phyloP scores from a whole-genome alignment of 139 green algal species.

The Chlorella sorokiniana region DNA sequence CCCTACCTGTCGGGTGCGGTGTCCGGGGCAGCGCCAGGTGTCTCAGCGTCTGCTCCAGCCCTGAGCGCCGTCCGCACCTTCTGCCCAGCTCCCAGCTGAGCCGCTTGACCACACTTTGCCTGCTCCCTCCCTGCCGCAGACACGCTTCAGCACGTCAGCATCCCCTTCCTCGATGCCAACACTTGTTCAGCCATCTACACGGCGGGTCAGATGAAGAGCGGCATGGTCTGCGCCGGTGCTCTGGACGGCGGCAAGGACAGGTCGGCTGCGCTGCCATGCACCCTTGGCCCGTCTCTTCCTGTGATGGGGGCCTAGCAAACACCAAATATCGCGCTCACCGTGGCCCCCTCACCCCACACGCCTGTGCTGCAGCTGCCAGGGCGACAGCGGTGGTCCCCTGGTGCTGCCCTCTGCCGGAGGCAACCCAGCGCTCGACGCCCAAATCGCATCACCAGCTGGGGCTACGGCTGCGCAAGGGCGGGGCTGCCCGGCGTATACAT shows the following conservation, averaged over 20 bases:
- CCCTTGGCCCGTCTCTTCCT: too few relatives aligned
- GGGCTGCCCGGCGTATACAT: slow-evolving; percentile 23
- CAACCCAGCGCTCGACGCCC: background rate
- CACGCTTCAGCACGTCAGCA: slow-evolving; percentile 4
- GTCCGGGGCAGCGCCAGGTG: background rate
- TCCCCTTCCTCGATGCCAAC: background rate
- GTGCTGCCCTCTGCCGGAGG: background rate
- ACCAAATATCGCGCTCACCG: background rate
- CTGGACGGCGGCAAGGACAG: slow-evolving; percentile 27
- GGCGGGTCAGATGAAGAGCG: background rate
- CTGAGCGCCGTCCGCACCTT: background rate
- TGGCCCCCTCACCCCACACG: background rate
- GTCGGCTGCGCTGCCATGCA: background rate
- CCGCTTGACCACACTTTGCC: too few relatives aligned
- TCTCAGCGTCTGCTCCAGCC: background rate
- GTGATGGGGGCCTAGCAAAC: background rate
- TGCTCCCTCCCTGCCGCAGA: slow-evolving; percentile 5
- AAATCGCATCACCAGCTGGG: slow-evolving; percentile 7
- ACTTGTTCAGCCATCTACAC: background rate
- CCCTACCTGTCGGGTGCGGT: background rate
- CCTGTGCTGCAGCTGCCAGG: slow-evolving; percentile 13
- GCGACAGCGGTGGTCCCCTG: slow-evolving; percentile 25
- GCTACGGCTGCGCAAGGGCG: background rate
- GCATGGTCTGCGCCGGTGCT: slow-evolving; percentile 17
- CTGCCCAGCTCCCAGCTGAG: too few relatives aligned